Evolutionary conservation across 2,329 filamentous ascomycete genomes (phyloP).

Genomic region (Rutstroemia sp.): DNA sequence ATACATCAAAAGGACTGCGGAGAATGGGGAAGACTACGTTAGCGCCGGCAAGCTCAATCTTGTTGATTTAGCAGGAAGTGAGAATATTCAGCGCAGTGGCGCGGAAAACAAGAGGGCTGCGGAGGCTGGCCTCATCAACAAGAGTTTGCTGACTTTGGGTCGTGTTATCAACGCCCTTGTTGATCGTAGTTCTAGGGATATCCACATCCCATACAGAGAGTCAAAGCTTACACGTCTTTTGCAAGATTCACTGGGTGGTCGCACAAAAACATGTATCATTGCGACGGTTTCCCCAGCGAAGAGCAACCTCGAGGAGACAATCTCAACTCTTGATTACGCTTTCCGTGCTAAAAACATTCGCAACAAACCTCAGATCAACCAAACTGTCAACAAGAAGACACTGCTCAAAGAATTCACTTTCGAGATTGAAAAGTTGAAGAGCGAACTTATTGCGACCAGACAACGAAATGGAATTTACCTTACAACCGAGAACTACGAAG

Average conservation of each 20-base stretch:
- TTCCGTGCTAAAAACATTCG: slow-evolving; percentile 98
- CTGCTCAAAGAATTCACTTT: slow-evolving; percentile 80
- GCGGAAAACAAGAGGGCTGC: slow-evolving; percentile 96
- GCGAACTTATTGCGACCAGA: slow-evolving; percentile 84
- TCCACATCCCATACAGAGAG: slow-evolving; percentile 84
- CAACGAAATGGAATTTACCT: slow-evolving; percentile 95
- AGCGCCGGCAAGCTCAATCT: slow-evolving; percentile 91
- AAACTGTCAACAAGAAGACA: slow-evolving; percentile 86
- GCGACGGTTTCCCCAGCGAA: slow-evolving; percentile 92
- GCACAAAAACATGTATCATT: slow-evolving; percentile 98
- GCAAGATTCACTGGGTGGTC: slow-evolving; percentile 92
- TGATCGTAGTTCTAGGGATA: slow-evolving; percentile 56
- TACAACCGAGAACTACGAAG: slow-evolving; percentile 80
- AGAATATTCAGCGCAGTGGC: slow-evolving; percentile 94
- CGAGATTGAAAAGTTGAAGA: slow-evolving; percentile 92
- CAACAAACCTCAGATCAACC: slow-evolving; percentile 95
- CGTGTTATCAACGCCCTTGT: slow-evolving; percentile 97
- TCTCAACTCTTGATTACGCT: slow-evolving; percentile 95
- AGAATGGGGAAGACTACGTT: slow-evolving; percentile 83
- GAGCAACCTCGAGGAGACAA: slow-evolving; percentile 94
- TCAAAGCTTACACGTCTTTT: slow-evolving; percentile 91
- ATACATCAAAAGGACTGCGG: slow-evolving; percentile 73
- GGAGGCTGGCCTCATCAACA: slow-evolving; percentile 96
- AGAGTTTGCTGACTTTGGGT: slow-evolving; percentile 88
- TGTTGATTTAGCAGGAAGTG: slow-evolving; percentile 92